These are phyloP conservation scores for Nitzschia inconspicua DNA, from an alignment of 108 stramenopile genomes.

Conservation along the genomic window DNA sequence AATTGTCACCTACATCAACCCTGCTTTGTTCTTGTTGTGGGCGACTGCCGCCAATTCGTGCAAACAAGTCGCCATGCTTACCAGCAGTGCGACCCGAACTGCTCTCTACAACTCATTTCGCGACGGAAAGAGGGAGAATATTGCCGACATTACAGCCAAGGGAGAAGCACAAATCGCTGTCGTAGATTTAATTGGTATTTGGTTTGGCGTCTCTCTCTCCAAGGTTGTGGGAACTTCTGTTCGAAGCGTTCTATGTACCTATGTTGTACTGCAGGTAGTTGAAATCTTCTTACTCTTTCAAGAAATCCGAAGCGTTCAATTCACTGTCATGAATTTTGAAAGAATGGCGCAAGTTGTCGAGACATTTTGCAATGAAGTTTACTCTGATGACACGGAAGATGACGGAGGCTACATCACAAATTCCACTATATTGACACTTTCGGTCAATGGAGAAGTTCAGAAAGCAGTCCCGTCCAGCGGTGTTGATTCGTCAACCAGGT, in stretches of 20 bases:
- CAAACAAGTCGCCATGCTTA: constrained; percentile 92
- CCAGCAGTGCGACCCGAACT: constrained; percentile 84
- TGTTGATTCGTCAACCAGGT: background rate
- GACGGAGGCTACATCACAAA: background rate
- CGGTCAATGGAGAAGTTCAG: background rate
- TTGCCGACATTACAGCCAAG: constrained; percentile 95
- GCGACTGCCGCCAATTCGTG: constrained; percentile 88
- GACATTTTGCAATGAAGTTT: constrained; percentile 7
- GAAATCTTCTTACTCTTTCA: constrained; percentile 89
- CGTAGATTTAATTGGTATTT: constrained; percentile 89
- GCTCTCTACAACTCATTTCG: constrained; percentile 90
- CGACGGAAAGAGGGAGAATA: constrained; percentile 75
- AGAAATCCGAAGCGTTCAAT: constrained; percentile 81
- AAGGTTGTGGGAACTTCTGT: constrained; percentile 57
- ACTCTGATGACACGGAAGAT: too few species aligned
- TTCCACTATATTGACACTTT: background rate
- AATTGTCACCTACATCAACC: constrained; percentile 84
- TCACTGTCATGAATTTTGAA: constrained; percentile 86
- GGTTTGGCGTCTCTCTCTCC: constrained; percentile 72
- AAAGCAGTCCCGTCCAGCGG: background rate
- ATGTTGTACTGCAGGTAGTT: constrained; percentile 61
- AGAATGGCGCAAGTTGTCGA: constrained; percentile 59
- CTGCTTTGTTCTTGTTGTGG: constrained; percentile 74
- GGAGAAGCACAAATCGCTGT: constrained; percentile 95
- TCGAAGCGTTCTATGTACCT: constrained; percentile 53